Conservation (phyloP, 345 rosid genomes). For the Reutealis trisperma region DNA sequence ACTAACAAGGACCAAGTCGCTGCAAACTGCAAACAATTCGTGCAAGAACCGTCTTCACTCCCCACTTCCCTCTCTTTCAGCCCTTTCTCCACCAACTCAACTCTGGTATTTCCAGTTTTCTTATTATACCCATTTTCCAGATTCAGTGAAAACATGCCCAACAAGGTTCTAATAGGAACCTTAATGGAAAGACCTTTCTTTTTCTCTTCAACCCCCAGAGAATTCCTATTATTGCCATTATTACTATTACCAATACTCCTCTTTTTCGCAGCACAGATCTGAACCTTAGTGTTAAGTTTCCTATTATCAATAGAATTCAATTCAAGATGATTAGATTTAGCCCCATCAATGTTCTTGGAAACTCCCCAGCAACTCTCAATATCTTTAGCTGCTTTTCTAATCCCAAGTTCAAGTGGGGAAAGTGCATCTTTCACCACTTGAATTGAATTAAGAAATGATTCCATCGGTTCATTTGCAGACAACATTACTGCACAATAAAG, state of each 20-base stretch:
- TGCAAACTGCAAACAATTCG: conserved; percentile 71
- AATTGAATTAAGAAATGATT: conserved; percentile 61
- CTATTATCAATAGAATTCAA: conserved; percentile 30
- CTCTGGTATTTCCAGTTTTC: conserved; percentile 22
- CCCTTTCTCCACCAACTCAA: conserved; percentile 34
- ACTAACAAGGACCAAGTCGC: conserved; percentile 74
- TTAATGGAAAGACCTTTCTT: conserved; percentile 56
- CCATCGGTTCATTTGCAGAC: conserved; percentile 67
- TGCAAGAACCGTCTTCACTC: conserved; percentile 58
- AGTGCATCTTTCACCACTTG: conserved; percentile 69
- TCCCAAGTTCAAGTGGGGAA: conserved; percentile 60
- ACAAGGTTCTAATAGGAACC: conserved; percentile 51
- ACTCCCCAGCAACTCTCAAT: conserved; percentile 60
- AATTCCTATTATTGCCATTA: conserved; percentile 22
- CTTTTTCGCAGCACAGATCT: conserved; percentile 37
- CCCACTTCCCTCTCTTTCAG: conserved; percentile 38
- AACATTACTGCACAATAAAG: conserved; percentile 45
- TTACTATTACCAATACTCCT: conserved; percentile 25
- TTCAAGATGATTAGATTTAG: conserved; percentile 19
- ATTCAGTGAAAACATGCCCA: conserved; percentile 54
- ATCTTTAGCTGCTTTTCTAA: conserved; percentile 67
- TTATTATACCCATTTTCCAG: conserved; percentile 25
- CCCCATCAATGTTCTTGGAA: conserved; percentile 30
- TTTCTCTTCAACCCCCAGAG: conserved; percentile 49
- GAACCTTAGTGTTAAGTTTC: conserved; percentile 22